A percentile compares a stretch with the other conserved stretches of the same genome.
These are phyloP conservation scores for Populus tremula DNA, from an alignment of 345 rosid species.

Conservation along the genomic window DNA sequence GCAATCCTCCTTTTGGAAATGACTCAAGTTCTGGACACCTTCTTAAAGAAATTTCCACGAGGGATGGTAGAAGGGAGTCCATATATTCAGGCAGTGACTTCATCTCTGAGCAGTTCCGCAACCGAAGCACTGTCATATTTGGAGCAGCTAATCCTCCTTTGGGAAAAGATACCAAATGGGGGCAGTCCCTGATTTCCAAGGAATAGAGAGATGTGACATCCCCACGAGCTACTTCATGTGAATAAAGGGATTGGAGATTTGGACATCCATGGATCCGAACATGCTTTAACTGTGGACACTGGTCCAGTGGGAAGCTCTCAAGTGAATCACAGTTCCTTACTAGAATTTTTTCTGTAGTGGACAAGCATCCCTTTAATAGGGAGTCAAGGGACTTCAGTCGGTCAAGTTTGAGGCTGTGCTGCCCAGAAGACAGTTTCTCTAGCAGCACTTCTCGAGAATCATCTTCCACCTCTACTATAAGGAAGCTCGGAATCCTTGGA, in stretches of 20 bases:
- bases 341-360: constrained; percentile 1
- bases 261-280: constrained; percentile 6
- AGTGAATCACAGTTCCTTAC: constrained; percentile 1
- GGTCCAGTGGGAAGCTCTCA: constrained; percentile 12
- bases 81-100: constrained; percentile 15
- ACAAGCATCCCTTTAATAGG: neutral
- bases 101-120: constrained; percentile 4
- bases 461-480: neutral
- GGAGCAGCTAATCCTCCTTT: constrained; percentile 16
- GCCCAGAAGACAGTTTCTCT: constrained; percentile 6
- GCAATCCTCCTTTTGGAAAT: constrained; percentile 21
- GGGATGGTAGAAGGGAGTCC: constrained; percentile 15
- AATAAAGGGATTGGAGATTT: constrained; percentile 6
- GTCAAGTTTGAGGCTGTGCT: neutral
- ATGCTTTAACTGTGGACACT: constrained; percentile 8
- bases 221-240: neutral
- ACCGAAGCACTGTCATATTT: constrained; percentile 1
- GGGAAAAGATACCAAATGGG: neutral
- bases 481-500: constrained; percentile 8
- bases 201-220: neutral
- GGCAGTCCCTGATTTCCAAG: neutral
- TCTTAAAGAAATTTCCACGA: neutral
- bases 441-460: neutral
- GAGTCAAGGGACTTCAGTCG: neutral
- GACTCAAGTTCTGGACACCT: constrained; percentile 9